Evolutionary conservation across 2,329 filamentous ascomycete genomes (phyloP).

Genomic region (Cordyceps cateniannulata): DNA sequence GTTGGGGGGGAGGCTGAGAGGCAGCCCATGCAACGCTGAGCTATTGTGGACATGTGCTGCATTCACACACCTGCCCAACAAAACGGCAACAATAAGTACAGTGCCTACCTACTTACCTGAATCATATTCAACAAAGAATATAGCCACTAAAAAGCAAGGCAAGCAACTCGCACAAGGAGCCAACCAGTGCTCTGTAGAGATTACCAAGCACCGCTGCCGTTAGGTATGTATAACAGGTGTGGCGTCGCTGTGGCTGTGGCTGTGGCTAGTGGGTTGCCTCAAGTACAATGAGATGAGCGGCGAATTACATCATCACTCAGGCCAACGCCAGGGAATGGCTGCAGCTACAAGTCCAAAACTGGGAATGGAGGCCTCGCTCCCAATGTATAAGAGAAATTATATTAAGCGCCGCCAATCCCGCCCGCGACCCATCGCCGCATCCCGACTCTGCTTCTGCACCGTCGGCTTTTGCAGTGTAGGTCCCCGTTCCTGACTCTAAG

Average conservation of each 20-base stretch:
- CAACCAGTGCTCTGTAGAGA: no score
- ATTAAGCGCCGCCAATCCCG: background rate
- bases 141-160: background rate
- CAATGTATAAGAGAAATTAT: background rate
- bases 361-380: background rate
- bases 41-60: background rate
- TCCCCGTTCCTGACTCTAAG: background rate
- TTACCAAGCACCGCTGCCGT: no score
- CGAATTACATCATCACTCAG: conserved; percentile 12
- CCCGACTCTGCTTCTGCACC: background rate
- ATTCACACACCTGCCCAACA: background rate
- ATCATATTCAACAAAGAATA: background rate
- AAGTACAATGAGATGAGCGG: background rate
- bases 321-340: background rate
- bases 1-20: background rate
- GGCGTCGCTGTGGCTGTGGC: background rate
- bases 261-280: background rate
- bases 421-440: background rate
- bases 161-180: no score
- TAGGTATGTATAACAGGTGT: no score
- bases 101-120: no score
- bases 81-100: background rate
- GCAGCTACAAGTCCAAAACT: background rate
- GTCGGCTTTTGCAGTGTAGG: background rate
- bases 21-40: background rate